phyloP scores from a whole-genome alignment of 2,329 filamentous ascomycete species.

The Coniosporium tulheliwenetii region DNA sequence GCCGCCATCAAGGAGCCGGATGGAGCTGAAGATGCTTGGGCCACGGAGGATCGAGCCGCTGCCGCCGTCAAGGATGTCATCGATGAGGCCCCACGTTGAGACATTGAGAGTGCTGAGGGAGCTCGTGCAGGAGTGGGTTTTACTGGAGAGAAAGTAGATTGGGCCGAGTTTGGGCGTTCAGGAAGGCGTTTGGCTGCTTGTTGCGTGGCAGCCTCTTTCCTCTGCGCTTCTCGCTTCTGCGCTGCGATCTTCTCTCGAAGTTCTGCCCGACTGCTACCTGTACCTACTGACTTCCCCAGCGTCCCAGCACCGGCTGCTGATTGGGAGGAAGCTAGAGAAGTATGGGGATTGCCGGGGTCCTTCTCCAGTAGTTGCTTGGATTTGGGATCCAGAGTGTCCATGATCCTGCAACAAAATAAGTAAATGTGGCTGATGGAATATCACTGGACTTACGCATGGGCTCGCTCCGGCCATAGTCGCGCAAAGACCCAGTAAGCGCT shows the following conservation, averaged over 20 bases:
- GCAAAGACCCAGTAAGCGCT: slow-evolving; percentile 77
- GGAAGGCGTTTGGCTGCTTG: slow-evolving; percentile 28
- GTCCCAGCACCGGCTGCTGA: slow-evolving; percentile 15
- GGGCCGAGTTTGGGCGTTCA: slow-evolving; percentile 41
- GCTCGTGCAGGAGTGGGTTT: slow-evolving; percentile 17
- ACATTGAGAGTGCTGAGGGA: neutral
- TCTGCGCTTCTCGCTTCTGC: slow-evolving; percentile 44
- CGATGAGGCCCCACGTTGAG: slow-evolving; percentile 8
- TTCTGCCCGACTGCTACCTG: slow-evolving; percentile 29
- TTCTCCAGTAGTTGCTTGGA: slow-evolving; percentile 69
- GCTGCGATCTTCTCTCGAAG: slow-evolving; percentile 74
- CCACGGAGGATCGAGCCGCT: slow-evolving; percentile 15
- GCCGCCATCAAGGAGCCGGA: slow-evolving; percentile 39
- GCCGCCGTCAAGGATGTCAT: slow-evolving; percentile 14
- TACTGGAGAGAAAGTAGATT: slow-evolving; percentile 34
- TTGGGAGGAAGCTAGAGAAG: slow-evolving; percentile 31
- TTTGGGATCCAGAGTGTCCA: slow-evolving; percentile 62
- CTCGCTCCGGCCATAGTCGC: slow-evolving; percentile 59
- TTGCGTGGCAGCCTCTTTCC: neutral
- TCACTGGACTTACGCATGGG: slow-evolving; percentile 45
- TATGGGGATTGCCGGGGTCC: slow-evolving; percentile 66
- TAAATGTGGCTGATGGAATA: neutral
- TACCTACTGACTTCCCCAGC: too few relatives aligned
- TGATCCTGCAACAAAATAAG: slow-evolving; percentile 42
- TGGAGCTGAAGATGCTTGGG: slow-evolving; percentile 13